Conservation (phyloP, 306 rosid species). For the Glycyrrhiza uralensis region DNA sequence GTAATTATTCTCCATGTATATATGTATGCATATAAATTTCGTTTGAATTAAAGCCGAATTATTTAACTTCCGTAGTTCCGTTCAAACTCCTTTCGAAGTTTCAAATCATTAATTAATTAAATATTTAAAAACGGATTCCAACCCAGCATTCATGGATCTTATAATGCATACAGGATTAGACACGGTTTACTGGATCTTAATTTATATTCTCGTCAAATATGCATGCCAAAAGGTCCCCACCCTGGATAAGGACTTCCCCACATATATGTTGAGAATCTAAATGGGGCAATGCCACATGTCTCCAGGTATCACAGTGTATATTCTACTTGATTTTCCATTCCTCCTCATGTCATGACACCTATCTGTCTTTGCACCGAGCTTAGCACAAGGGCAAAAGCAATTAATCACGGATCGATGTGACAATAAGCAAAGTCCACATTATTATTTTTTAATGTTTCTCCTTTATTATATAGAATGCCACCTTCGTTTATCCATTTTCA, state of each 20-base stretch:
- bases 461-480: not conserved
- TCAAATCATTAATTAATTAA: not conserved
- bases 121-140: not conserved
- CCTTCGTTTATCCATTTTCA: not conserved
- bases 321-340: not conserved
- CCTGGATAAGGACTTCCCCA: constrained; percentile 30
- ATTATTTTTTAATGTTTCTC: not conserved
- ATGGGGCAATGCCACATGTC: constrained; percentile 8
- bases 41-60: no score
- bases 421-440: not conserved
- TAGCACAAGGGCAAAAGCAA: not conserved
- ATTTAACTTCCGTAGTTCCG: no score
- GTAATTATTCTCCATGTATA: no score
- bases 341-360: not conserved
- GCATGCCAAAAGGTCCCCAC: constrained; percentile 17
- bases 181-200: not conserved
- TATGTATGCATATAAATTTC: no score
- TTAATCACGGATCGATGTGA: not conserved
- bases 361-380: not conserved
- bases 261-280: constrained; percentile 21
- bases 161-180: not conserved
- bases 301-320: constrained; percentile 11
- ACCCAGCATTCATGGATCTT: not conserved
- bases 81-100: not conserved
- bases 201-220: not conserved